phyloP scores from a whole-genome alignment of 2,329 filamentous ascomycete species.

The Scleromitrula shiraiana region DNA sequence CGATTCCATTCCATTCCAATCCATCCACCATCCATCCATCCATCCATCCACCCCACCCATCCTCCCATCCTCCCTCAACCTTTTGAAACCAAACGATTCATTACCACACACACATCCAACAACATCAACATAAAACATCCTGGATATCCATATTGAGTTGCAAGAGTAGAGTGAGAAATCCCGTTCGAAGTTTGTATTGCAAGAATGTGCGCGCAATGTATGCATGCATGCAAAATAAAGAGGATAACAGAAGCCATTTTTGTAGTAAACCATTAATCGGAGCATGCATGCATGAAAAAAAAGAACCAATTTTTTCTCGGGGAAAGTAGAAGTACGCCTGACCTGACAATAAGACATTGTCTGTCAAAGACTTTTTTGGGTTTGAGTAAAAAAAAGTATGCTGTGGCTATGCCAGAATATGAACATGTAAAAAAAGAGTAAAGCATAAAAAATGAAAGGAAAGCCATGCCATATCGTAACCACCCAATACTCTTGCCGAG shows the following conservation, averaged over 20 bases:
- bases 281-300: conserved; percentile 18
- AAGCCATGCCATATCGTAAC: conserved; percentile 17
- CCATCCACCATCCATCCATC: no score
- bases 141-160: background rate
- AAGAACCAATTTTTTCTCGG: conserved; percentile 9
- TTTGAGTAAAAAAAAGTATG: conserved; percentile 10
- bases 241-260: conserved; percentile 12
- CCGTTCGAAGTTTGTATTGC: background rate
- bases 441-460: conserved; percentile 16
- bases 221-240: background rate
- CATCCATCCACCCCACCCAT: no score
- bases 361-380: conserved; percentile 18
- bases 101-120: background rate
- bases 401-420: conserved; percentile 24
- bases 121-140: background rate
- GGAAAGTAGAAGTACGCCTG: conserved; percentile 18
- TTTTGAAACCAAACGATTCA: no score
- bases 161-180: background rate
- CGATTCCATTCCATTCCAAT: no score
- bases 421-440: conserved; percentile 23
- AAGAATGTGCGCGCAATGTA: no score
- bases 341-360: conserved; percentile 8
- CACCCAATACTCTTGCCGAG: conserved; percentile 4
- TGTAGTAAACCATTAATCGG: conserved; percentile 18
- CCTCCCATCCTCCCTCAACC: no score